A percentile compares a stretch with the other conserved stretches of the same genome.
Evolutionary conservation across 805 yeast species (phyloP).

Genomic region (Saccharomyces mikatae): DNA sequence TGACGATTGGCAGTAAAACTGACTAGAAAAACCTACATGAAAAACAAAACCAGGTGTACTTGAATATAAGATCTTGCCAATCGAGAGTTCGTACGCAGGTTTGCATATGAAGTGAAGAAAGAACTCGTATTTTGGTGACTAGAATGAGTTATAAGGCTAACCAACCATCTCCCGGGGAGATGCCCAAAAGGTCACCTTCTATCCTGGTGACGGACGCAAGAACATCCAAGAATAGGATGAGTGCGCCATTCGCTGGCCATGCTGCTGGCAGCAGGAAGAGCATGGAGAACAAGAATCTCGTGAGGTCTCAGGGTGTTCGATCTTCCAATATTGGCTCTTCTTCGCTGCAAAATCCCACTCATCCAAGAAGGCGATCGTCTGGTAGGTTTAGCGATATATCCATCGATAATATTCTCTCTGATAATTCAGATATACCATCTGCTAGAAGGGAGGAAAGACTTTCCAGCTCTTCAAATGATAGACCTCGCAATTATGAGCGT

Average conservation of each 20-base stretch:
- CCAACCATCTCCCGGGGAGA: slow-evolving; percentile 2
- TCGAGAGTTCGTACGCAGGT: not conserved
- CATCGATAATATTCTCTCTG: slow-evolving; percentile 68
- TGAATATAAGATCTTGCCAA: not conserved
- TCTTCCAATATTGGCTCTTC: not conserved
- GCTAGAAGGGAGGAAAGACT: slow-evolving; percentile 43
- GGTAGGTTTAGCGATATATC: slow-evolving; percentile 67
- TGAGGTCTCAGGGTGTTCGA: slow-evolving; percentile 8
- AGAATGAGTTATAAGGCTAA: not conserved
- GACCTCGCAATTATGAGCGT: slow-evolving; percentile 8
- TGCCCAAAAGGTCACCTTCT: slow-evolving; percentile 79
- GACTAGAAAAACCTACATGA: not conserved
- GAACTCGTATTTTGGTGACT: not conserved
- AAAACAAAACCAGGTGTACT: not conserved
- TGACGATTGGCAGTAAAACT: not conserved
- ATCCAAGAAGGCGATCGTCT: slow-evolving; percentile 5
- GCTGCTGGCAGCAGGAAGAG: slow-evolving; percentile 27
- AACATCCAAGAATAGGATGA: slow-evolving; percentile 40
- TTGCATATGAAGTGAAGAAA: not conserved
- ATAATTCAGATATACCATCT: slow-evolving; percentile 81
- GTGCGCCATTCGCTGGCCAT: slow-evolving; percentile 74
- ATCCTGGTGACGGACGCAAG: slow-evolving; percentile 88
- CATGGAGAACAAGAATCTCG: slow-evolving; percentile 6
- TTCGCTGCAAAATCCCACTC: not conserved
- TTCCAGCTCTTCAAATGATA: slow-evolving; percentile 30